A percentile compares a stretch with the other conserved stretches of the same genome.
Evolutionary conservation across 164 flowering plant genomes (phyloP).

Genomic region (Brasenia schreberi): DNA sequence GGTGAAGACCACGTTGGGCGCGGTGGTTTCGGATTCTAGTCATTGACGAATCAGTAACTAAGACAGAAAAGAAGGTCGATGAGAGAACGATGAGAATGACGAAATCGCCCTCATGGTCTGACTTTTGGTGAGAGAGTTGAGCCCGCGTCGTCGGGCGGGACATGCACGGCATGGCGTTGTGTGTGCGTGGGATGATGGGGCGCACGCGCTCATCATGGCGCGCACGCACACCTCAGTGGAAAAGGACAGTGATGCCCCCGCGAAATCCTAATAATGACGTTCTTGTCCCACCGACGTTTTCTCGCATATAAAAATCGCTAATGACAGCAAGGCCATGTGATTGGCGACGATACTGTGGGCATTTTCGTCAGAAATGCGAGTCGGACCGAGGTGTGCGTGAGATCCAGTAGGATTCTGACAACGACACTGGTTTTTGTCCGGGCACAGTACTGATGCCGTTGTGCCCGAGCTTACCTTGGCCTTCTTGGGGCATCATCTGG

Average conservation of each 20-base stretch:
- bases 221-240: not conserved
- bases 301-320: not conserved
- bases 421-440: not conserved
- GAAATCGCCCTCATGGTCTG: not conserved
- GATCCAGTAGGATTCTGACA: not conserved
- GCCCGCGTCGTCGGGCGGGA: not conserved
- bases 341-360: not conserved
- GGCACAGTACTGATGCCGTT: not conserved
- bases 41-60: no score
- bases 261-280: not conserved
- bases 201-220: not conserved
- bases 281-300: not conserved
- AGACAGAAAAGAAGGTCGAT: no score
- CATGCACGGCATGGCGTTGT: not conserved
- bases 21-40: no score
- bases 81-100: no score
- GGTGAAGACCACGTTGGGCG: not conserved
- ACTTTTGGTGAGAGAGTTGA: not conserved
- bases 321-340: not conserved
- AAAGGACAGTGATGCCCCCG: not conserved
- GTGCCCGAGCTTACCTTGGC: not conserved
- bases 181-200: not conserved
- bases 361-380: not conserved
- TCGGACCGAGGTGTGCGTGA: not conserved
- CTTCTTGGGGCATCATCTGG: not conserved